These are phyloP conservation scores for Viola odorata DNA, from an alignment of 345 rosid species.

Conservation along the genomic window DNA sequence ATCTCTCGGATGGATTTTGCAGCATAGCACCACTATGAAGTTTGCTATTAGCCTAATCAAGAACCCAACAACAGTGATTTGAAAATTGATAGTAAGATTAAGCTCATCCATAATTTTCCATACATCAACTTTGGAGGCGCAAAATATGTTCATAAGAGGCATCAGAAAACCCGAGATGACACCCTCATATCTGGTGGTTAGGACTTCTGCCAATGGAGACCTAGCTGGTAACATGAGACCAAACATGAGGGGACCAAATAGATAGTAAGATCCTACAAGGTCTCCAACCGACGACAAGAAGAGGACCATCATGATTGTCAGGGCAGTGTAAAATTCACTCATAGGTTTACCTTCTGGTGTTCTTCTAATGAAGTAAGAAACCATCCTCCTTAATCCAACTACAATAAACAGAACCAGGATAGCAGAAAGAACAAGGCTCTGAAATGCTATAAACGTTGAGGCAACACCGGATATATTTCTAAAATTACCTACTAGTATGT, in stretches of 20 bases:
- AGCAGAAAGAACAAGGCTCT: not conserved
- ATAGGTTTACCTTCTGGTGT: slow-evolving; percentile 21
- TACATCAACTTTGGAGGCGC: slow-evolving; percentile 13
- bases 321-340: slow-evolving; percentile 8
- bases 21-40: slow-evolving; percentile 2
- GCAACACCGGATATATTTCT: rapidly evolving
- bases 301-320: slow-evolving; percentile 1
- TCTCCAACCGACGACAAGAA: slow-evolving; percentile 17
- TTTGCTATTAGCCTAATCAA: not conserved
- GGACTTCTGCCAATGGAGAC: slow-evolving; percentile 24
- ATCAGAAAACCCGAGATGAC: slow-evolving; percentile 15
- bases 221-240: slow-evolving; percentile 29
- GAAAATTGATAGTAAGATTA: not conserved
- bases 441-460: not conserved
- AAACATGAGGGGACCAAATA: slow-evolving; percentile 19
- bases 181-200: slow-evolving; percentile 18
- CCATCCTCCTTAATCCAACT: slow-evolving; percentile 4
- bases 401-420: not conserved
- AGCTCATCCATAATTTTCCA: not conserved
- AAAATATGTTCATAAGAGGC: slow-evolving; percentile 15
- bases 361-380: slow-evolving; percentile 18
- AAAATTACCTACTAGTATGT: not conserved
- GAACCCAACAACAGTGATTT: not conserved
- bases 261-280: slow-evolving; percentile 7
- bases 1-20: slow-evolving; percentile 8